Evolutionary conservation across 2,329 filamentous ascomycete genomes (phyloP), one percentile per base, ranked within the genome.

Genomic region (Aspergillus ibericus): DNA sequence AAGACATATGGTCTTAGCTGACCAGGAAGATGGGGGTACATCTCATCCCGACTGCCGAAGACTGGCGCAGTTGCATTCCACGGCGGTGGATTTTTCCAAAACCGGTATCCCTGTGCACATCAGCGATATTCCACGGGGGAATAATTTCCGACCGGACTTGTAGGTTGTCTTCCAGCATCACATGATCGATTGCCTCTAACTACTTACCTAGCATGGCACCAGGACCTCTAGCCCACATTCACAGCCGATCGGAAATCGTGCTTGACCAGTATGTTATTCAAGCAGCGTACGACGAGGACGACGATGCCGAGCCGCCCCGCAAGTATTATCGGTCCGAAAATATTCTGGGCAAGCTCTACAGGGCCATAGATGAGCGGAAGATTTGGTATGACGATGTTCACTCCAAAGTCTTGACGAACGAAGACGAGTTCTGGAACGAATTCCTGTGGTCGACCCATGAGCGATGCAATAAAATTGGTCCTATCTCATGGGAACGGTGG

Each of bases 31-130:
- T 0, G 25, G 66, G 0, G 89, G 89, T 0, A 88, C 85, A 0
- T 62, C 75, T 1, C 74, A 86, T 55, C 16, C 49, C 0, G 73
- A 82, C 3, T 91, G 88, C 58, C 60, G 78, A 25, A 70, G 66
- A 1, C 77, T 91, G 15, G 88, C 89, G 0, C 78, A 80, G 60
- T 73, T 92, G 68, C 86, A 89, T 63, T 92, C 89, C 0, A 86
- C 82, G 0, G 89, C 88, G 0, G 89, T 92, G 0, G 89, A 92
- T 70, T 92, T 89, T 65, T 90, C 88, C 3, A 91, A 92, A 72
- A 90, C 88, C 0, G 90, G 91, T 0, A 84, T 88, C 29, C 75
- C 80, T 5, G 80, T 82, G 60, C 74, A 82, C 6, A 68, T 83
- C 35, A 70, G 60, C 0, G 65, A 76, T 1, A 72, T 86, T 15